These are phyloP conservation scores for Trametes villosa DNA, from an alignment of 768 basidiomycete genomes.

Conservation along the genomic window DNA sequence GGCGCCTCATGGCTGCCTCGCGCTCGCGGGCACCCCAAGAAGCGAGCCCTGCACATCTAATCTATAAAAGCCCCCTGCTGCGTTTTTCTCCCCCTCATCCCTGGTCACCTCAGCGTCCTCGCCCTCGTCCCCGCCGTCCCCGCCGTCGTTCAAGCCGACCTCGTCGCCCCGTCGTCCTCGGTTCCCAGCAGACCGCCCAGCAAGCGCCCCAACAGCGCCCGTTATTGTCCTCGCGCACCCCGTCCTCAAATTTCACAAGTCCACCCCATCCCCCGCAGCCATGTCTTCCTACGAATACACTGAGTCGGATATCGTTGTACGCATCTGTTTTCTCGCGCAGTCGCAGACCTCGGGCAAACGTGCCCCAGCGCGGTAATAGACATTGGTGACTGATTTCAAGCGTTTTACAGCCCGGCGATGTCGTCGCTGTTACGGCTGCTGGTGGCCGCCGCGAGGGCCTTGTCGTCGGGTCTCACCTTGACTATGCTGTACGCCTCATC, in stretches of 20 bases:
- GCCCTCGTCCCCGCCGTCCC: slow-evolving; percentile 36
- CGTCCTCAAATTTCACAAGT: background rate
- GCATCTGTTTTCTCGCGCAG: slow-evolving; percentile 1
- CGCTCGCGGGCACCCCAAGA: slow-evolving; percentile 45
- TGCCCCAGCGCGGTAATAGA: background rate
- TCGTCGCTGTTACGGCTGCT: slow-evolving; percentile 76
- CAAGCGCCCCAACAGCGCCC: slow-evolving; percentile 9
- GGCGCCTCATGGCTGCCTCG: slow-evolving; percentile 50
- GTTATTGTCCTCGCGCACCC: slow-evolving; percentile 10
- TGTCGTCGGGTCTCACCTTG: slow-evolving; percentile 75
- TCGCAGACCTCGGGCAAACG: too few species aligned
- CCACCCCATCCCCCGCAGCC: slow-evolving; percentile 5
- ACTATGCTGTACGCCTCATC: slow-evolving; percentile 62
- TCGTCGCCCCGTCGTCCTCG: slow-evolving; percentile 9
- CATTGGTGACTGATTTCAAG: background rate
- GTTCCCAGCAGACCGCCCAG: background rate
- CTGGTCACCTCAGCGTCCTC: slow-evolving; percentile 34
- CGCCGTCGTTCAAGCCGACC: slow-evolving; percentile 25
- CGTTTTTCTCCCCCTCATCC: slow-evolving; percentile 30
- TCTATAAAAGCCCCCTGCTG: slow-evolving; percentile 50
- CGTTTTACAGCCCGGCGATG: slow-evolving; percentile 66
- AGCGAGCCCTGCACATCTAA: slow-evolving; percentile 44
- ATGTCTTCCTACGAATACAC: slow-evolving; percentile 34
- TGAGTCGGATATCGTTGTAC: slow-evolving; percentile 40
- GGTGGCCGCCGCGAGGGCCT: slow-evolving; percentile 74